Conservation (phyloP, 2,329 filamentous ascomycete genomes). For the Fusarium sp. region DNA sequence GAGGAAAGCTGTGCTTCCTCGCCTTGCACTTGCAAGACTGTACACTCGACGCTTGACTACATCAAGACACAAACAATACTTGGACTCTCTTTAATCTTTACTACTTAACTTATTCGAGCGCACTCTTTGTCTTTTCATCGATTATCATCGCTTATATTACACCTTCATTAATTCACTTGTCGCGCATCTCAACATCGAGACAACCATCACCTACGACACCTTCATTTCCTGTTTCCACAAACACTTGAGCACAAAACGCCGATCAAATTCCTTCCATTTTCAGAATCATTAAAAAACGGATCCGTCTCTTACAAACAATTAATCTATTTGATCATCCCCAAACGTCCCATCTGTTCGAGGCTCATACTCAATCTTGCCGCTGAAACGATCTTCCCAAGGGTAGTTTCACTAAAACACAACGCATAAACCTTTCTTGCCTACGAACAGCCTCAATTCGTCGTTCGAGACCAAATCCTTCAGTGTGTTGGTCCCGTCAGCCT, state of each 20-base stretch:
- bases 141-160: background rate
- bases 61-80: constrained; percentile 12
- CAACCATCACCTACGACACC: constrained; percentile 15
- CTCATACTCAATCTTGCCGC: background rate
- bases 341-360: background rate
- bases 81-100: constrained; percentile 18
- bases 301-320: constrained; percentile 1
- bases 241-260: constrained; percentile 5
- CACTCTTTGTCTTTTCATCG: background rate
- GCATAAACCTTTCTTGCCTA: constrained; percentile 12
- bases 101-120: background rate
- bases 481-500: constrained; percentile 28
- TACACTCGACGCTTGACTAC: constrained; percentile 7
- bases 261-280: constrained; percentile 25
- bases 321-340: constrained; percentile 9
- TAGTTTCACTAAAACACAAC: constrained; percentile 28
- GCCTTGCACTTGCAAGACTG: constrained; percentile 13
- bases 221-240: constrained; percentile 21
- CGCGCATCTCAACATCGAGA: constrained; percentile 9
- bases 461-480: constrained; percentile 18
- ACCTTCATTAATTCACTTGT: constrained; percentile 8
- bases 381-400: constrained; percentile 22
- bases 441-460: background rate
- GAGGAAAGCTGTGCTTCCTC: constrained; percentile 45
- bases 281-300: background rate